phyloP scores from a whole-genome alignment of 2,329 filamentous ascomycete genomes.

The Hymenoscyphus infarciens region DNA sequence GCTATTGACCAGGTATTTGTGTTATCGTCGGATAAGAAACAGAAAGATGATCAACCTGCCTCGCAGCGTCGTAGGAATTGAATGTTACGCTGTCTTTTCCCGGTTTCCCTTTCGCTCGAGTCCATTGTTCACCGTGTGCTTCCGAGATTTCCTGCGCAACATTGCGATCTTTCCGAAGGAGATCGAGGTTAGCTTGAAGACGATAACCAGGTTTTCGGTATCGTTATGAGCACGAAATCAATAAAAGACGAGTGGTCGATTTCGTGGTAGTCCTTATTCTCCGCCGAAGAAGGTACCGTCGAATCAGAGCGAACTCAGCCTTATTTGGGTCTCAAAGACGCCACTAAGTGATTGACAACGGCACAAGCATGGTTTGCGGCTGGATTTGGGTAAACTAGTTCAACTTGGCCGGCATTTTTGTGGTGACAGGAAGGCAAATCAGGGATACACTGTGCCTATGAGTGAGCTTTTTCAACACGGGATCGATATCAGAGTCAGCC shows the following conservation, averaged over 20 bases:
- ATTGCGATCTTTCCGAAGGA: not conserved
- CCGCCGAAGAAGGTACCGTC: not conserved
- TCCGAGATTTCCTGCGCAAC: not conserved
- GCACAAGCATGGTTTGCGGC: not conserved
- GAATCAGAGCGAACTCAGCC: not conserved
- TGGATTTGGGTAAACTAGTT: not conserved
- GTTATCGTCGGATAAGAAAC: not conserved
- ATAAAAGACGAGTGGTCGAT: not conserved
- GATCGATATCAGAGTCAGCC: too few relatives aligned
- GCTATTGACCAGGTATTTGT: not conserved
- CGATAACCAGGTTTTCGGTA: conserved; percentile 1
- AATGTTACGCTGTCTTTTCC: not conserved
- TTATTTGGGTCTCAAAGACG: not conserved
- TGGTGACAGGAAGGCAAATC: not conserved
- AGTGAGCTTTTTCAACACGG: not conserved
- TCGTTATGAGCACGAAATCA: not conserved
- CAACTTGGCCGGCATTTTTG: not conserved
- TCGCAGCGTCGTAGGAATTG: not conserved
- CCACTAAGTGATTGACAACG: not conserved
- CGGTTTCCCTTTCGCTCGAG: not conserved
- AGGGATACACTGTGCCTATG: not conserved
- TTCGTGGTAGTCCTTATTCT: not conserved
- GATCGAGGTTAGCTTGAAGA: not conserved
- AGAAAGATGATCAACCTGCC: not conserved
- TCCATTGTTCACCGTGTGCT: not conserved